Conservation (phyloP, 371 early-diverging fungal genomes). For the Rhizopus arrhizus region DNA sequence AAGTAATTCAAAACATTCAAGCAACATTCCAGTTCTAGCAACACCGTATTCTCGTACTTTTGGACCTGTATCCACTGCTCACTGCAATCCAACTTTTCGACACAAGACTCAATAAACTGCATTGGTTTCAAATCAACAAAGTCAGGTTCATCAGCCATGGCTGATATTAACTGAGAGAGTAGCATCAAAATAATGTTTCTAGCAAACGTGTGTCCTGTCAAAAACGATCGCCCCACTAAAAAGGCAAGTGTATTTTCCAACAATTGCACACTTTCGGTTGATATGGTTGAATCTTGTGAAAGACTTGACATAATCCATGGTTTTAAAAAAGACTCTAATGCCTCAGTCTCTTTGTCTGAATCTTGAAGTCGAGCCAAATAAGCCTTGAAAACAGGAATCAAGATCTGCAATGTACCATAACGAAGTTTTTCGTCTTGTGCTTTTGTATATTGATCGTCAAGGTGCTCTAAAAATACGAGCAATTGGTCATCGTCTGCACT, state of each 20-base stretch:
- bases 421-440: slow-evolving; percentile 43
- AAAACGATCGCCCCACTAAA: slow-evolving; percentile 32
- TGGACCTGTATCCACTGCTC: slow-evolving; percentile 21
- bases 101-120: slow-evolving; percentile 24
- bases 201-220: slow-evolving; percentile 22
- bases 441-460: slow-evolving; percentile 36
- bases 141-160: slow-evolving; percentile 46
- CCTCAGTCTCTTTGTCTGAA: slow-evolving; percentile 23
- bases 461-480: slow-evolving; percentile 31
- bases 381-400: slow-evolving; percentile 46
- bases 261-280: slow-evolving; percentile 42
- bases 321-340: slow-evolving; percentile 26
- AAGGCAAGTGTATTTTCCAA: slow-evolving; percentile 35
- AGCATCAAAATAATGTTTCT: slow-evolving; percentile 21
- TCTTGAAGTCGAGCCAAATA: slow-evolving; percentile 28
- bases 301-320: slow-evolving; percentile 37
- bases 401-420: slow-evolving; percentile 46
- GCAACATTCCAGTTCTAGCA: slow-evolving; percentile 45
- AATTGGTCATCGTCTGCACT: slow-evolving; percentile 42
- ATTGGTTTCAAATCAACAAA: slow-evolving; percentile 51
- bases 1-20: slow-evolving; percentile 37
- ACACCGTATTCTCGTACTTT: neutral
- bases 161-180: slow-evolving; percentile 33
- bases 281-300: slow-evolving; percentile 41
- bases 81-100: slow-evolving; percentile 10